Percentiles rank a stretch among this genome's conserved stretches.
phyloP scores from a whole-genome alignment of 2,329 filamentous ascomycete genomes.

The Sporothrix mexicana region DNA sequence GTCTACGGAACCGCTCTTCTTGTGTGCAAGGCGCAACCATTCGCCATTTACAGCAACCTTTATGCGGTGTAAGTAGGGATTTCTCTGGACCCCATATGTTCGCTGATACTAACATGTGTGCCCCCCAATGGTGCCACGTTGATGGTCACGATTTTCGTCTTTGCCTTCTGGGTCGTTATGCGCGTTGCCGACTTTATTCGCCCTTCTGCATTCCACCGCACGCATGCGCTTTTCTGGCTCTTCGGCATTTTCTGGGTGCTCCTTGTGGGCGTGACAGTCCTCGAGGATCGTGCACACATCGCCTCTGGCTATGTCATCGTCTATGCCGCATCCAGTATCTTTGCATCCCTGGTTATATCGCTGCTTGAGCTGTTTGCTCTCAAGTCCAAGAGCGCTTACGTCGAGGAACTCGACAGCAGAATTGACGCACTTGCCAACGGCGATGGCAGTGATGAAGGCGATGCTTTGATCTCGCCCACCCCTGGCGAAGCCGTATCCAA shows the following conservation, averaged over 20 bases:
- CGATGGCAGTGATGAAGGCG: conserved; percentile 39
- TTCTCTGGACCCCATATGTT: too few species aligned
- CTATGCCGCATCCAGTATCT: conserved; percentile 77
- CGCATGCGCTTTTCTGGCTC: conserved; percentile 83
- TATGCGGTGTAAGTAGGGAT: conserved; percentile 78
- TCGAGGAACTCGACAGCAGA: conserved; percentile 56
- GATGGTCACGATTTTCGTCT: conserved; percentile 81
- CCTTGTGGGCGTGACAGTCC: conserved; percentile 73
- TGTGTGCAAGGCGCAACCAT: conserved; percentile 81
- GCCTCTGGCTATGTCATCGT: conserved; percentile 80
- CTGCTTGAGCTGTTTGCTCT: conserved; percentile 82
- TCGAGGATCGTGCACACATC: conserved; percentile 75
- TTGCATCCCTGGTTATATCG: conserved; percentile 74
- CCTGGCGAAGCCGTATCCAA: conserved; percentile 45
- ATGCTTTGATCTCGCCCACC: conserved; percentile 50
- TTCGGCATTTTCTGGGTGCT: conserved; percentile 76
- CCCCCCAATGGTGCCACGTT: conserved; percentile 71
- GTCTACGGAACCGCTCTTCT: conserved; percentile 76
- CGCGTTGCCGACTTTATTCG: conserved; percentile 78
- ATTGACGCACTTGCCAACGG: background rate
- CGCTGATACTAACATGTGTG: background rate
- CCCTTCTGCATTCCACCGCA: conserved; percentile 83
- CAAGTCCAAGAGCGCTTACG: conserved; percentile 72
- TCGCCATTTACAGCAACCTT: conserved; percentile 87
- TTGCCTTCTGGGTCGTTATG: conserved; percentile 81